A percentile compares a stretch with the other conserved stretches of the same genome.
Conservation (phyloP, 345 rosid genomes). For the Laguncularia racemosa region DNA sequence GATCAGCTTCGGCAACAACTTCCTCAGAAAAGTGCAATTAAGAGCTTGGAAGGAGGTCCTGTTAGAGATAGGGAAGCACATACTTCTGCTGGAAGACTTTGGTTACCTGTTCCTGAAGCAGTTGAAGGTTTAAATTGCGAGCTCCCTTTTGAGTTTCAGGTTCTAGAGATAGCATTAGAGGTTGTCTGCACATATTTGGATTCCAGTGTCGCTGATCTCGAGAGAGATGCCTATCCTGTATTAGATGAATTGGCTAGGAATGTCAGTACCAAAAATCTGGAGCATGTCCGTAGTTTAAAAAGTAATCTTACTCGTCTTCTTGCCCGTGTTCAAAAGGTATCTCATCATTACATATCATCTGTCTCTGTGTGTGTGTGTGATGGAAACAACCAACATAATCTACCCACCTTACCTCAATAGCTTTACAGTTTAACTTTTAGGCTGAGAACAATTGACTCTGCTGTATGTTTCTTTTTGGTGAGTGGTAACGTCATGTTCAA, state of each 20-base stretch:
- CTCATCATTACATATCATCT: conserved; percentile 5
- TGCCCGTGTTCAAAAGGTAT: conserved; percentile 91
- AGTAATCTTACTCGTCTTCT: conserved; percentile 84
- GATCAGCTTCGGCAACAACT: conserved; percentile 74
- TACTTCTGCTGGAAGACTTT: conserved; percentile 31
- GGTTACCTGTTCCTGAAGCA: conserved; percentile 60
- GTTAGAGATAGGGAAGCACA: conserved; percentile 31
- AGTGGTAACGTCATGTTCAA: no score
- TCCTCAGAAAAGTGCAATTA: conserved; percentile 33
- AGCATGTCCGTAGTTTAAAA: conserved; percentile 79
- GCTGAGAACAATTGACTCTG: no score
- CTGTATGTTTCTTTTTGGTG: no score
- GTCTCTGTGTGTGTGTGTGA: not conserved
- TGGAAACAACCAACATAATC: not conserved
- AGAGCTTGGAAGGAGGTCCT: conserved; percentile 25
- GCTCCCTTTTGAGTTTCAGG: conserved; percentile 94
- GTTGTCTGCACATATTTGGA: conserved; percentile 67
- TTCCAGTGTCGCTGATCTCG: conserved; percentile 56
- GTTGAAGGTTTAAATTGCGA: conserved; percentile 69
- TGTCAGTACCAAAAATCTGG: conserved; percentile 93
- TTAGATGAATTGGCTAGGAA: conserved; percentile 83
- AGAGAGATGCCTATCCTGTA: conserved; percentile 79
- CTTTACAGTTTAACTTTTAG: no score
- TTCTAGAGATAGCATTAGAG: conserved; percentile 91
- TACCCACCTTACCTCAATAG: no score